phyloP scores from a whole-genome alignment of 1,139 yeast genomes.

The Suhomyces panamericanus region DNA sequence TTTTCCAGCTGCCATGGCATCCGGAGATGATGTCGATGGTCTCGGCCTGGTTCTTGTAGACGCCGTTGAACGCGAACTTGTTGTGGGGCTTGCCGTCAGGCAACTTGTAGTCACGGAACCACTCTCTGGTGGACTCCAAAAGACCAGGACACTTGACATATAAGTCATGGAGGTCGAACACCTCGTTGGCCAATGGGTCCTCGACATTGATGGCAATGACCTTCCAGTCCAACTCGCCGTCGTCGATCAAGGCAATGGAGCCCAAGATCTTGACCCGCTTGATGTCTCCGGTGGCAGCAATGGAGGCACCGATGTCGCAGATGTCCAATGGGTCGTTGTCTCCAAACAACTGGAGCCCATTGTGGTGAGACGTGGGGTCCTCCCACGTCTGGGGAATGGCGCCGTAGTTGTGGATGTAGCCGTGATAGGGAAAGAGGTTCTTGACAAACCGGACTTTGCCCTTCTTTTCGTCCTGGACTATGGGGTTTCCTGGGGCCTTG shows the following conservation, averaged over 20 bases:
- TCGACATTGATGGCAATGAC: conserved; percentile 71
- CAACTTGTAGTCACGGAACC: conserved; percentile 89
- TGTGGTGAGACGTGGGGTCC: conserved; percentile 69
- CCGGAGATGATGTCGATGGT: conserved; percentile 72
- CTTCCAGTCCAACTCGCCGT: conserved; percentile 95
- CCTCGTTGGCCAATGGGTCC: conserved; percentile 74
- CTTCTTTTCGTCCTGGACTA: conserved; percentile 82
- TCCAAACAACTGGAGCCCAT: conserved; percentile 79
- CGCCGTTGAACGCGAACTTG: conserved; percentile 82
- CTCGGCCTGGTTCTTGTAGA: conserved; percentile 70
- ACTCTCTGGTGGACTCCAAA: conserved; percentile 77
- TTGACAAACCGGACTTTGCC: conserved; percentile 81
- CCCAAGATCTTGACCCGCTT: conserved; percentile 84
- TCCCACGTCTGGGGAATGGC: conserved; percentile 97
- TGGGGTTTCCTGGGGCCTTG: conserved; percentile 69
- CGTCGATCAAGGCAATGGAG: conserved; percentile 83
- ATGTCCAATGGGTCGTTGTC: conserved; percentile 92
- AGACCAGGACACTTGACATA: conserved; percentile 76
- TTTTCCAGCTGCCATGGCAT: conserved; percentile 73
- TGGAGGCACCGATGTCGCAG: conserved; percentile 79
- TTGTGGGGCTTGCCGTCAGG: conserved; percentile 92
- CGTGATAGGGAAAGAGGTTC: conserved; percentile 88
- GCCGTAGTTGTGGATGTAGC: conserved; percentile 90
- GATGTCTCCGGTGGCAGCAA: conserved; percentile 72
- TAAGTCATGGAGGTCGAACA: conserved; percentile 76